Conservation (phyloP, 345 rosid species). For the Laguncularia racemosa region DNA sequence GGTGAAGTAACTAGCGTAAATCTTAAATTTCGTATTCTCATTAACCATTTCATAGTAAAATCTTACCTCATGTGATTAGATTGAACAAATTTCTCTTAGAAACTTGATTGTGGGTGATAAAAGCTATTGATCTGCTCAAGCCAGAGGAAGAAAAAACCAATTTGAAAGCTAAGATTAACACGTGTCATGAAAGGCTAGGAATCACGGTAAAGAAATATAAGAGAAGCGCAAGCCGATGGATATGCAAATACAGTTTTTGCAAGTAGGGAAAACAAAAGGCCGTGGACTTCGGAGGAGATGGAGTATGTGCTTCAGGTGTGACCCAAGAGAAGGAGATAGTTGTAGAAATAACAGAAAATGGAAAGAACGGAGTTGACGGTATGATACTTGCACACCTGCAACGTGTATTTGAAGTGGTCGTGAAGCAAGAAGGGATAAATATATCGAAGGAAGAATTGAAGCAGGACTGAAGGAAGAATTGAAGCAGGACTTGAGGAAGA, state of each 20-base stretch:
- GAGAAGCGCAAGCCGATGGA: slow-evolving; percentile 35
- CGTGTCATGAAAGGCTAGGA: slow-evolving; percentile 47
- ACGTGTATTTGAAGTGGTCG: slow-evolving; percentile 37
- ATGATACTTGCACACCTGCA: slow-evolving; percentile 51
- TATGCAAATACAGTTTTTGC: slow-evolving; percentile 23
- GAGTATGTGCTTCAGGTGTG: slow-evolving; percentile 33
- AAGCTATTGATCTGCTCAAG: too few species aligned
- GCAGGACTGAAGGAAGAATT: too few species aligned
- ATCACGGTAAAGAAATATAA: slow-evolving; percentile 32
- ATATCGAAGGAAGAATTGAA: slow-evolving; percentile 37
- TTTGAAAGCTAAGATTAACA: slow-evolving; percentile 52
- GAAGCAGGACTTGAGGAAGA: slow-evolving; percentile 20
- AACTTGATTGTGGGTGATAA: too few species aligned
- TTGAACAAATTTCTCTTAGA: too few species aligned
- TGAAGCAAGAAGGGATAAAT: slow-evolving; percentile 46
- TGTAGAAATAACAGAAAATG: slow-evolving; percentile 40
- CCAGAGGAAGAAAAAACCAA: too few species aligned
- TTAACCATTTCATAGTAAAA: too few species aligned
- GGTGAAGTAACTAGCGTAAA: too few species aligned
- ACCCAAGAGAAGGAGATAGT: slow-evolving; percentile 51
- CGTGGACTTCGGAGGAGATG: slow-evolving; percentile 30
- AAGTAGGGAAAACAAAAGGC: slow-evolving; percentile 32
- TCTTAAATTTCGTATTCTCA: too few species aligned
- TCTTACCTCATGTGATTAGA: too few species aligned
- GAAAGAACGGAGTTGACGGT: slow-evolving; percentile 33